Base-by-base conservation (phyloP, 148 eudicot species). In the Cornus florida region DNA sequence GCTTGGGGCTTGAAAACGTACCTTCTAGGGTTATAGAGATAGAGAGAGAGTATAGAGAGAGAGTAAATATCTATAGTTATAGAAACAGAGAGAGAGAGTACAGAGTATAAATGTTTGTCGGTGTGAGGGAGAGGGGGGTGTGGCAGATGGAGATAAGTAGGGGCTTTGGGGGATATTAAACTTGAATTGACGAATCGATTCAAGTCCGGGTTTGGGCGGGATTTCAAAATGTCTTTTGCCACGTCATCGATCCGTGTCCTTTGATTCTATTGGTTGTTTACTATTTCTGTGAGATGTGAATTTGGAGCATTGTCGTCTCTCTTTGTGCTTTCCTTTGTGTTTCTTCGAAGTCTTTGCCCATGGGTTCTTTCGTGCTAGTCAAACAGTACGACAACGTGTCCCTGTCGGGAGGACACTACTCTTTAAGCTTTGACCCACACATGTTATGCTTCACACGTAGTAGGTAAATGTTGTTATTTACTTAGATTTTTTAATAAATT, bases 201-300 rank as follows among this genome's bases (percentile, higher is more conserved):
- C 77, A 28, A 72, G 73, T 77, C 80, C 84, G 84, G 76, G 73
- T 82, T 77, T 82, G 50, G 77, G 84, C 80, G 84, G 84, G 84
- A 82, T 82, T 82, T 81, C 57, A 41, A 82, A 82, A 67, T 31
- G 0, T 28, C 39, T 70, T 17, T 14, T 20, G 74, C 77, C 84
- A 82, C 70, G 74, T 82, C 80, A 82, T 4, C 84, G 22, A 77
- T 82, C 84, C 84, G 46, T 23, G 80, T 77, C 48, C 48, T 72
- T 0, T 16, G 3, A 0, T n/a, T 6, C 33, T 23, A 72, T 77
- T 82, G 59, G 72, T 20, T 17, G 23, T 2, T 60, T 14, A 6
- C 10, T 70, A 8, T 60, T 3, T 33, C 8, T n/a, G n/a, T 41
- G 4, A 7, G 3, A 2, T 41, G 7, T 6, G 46, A 8, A 41